phyloP scores from a whole-genome alignment of 2,329 filamentous ascomycete species.

The Chaetothyriales sp. region DNA sequence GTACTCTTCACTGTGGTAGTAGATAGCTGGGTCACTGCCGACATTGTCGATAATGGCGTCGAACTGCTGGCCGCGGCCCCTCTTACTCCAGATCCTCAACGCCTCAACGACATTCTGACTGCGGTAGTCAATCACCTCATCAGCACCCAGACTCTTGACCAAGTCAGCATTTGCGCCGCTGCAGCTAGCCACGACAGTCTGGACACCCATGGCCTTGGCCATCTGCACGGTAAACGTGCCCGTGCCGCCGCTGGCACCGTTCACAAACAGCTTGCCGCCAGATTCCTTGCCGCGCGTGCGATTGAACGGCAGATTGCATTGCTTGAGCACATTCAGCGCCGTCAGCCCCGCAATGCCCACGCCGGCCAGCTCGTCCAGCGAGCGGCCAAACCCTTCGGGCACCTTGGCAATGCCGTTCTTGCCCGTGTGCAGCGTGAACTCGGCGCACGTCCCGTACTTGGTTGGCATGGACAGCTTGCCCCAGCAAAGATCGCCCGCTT shows the following conservation, averaged over 20 bases:
- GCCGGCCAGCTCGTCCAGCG: conserved; percentile 24
- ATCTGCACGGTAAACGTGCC: conserved; percentile 49
- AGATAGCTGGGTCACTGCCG: conserved; percentile 35
- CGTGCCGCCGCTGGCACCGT: conserved; percentile 49
- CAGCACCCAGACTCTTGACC: conserved; percentile 44
- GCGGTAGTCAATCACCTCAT: conserved; percentile 48
- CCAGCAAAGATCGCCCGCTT: conserved; percentile 31
- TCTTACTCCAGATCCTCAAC: conserved; percentile 1
- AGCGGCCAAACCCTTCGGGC: conserved; percentile 29
- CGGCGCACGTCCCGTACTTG: conserved; percentile 28
- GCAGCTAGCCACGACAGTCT: conserved; percentile 41
- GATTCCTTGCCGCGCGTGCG: conserved; percentile 29
- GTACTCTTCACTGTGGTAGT: conserved; percentile 38
- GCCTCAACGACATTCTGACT: conserved; percentile 29
- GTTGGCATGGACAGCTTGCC: conserved; percentile 22
- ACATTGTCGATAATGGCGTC: conserved; percentile 44
- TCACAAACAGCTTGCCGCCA: conserved; percentile 47
- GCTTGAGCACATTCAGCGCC: conserved; percentile 30
- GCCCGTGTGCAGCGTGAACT: conserved; percentile 26
- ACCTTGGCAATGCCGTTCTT: conserved; percentile 19
- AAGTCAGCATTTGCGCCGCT: conserved; percentile 43
- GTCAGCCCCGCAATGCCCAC: conserved; percentile 33
- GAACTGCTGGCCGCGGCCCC: conserved; percentile 30
- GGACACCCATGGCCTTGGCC: conserved; percentile 44
- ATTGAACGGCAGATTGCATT: not conserved